Conservation (phyloP, 1,139 yeast genomes). For the Debaryomyces udenii region DNA sequence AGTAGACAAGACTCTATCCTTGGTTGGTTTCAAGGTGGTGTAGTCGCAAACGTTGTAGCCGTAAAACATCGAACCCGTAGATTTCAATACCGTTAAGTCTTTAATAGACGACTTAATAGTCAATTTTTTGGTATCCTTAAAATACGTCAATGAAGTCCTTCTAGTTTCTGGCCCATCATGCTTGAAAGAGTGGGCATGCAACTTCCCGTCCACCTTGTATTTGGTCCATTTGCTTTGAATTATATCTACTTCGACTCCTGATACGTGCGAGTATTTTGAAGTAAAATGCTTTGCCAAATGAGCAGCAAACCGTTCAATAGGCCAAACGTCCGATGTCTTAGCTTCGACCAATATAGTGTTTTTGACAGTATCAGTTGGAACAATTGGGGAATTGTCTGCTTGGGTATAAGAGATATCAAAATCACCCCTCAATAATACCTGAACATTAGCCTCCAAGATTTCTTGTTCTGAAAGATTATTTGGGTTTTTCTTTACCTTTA, state of each 20-base stretch:
- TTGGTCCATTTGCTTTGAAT: slow-evolving; percentile 80
- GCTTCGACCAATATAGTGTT: slow-evolving; percentile 85
- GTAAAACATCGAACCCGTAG: slow-evolving; percentile 93
- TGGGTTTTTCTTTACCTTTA: slow-evolving; percentile 81
- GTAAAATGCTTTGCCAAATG: slow-evolving; percentile 82
- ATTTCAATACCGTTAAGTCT: slow-evolving; percentile 84
- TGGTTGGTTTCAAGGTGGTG: slow-evolving; percentile 82
- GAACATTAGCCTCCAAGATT: slow-evolving; percentile 81
- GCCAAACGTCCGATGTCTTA: slow-evolving; percentile 80
- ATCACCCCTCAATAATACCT: slow-evolving; percentile 72
- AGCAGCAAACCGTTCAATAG: slow-evolving; percentile 88
- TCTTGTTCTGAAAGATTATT: slow-evolving; percentile 72
- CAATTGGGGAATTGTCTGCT: slow-evolving; percentile 86
- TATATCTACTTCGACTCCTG: slow-evolving; percentile 67
- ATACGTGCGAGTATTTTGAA: slow-evolving; percentile 71
- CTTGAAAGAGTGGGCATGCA: slow-evolving; percentile 80
- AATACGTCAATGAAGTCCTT: slow-evolving; percentile 57
- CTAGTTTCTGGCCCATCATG: slow-evolving; percentile 85
- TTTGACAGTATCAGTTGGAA: slow-evolving; percentile 93
- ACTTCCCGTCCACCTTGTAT: slow-evolving; percentile 69
- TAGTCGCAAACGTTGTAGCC: slow-evolving; percentile 85
- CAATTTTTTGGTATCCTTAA: slow-evolving; percentile 51
- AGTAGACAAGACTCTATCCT: slow-evolving; percentile 84
- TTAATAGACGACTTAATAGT: slow-evolving; percentile 69
- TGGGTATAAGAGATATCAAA: slow-evolving; percentile 80